Evolutionary conservation across 108 stramenopile genomes (phyloP).

Genomic region (Nannochloropsis gaditana): DNA sequence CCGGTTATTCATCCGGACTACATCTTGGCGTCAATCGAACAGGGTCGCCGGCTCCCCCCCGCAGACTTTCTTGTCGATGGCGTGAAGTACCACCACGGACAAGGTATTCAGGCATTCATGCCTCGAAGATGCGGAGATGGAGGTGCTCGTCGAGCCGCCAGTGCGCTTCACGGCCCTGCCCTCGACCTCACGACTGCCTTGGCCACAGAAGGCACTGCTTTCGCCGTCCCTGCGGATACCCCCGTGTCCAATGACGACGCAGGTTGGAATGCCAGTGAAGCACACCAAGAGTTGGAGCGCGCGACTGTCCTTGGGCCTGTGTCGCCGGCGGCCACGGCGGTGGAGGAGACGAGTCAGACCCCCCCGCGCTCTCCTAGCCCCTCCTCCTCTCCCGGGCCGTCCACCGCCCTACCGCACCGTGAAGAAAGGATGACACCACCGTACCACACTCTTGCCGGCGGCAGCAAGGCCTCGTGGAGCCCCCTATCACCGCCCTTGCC

Average conservation of each 20-base stretch:
- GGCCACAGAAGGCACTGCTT: neutral
- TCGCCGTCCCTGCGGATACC: neutral
- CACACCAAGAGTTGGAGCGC: neutral
- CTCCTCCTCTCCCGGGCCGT: too few relatives aligned
- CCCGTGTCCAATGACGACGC: neutral
- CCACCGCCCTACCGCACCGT: neutral
- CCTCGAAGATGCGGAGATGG: conserved; percentile 28
- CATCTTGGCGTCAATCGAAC: conserved; percentile 62
- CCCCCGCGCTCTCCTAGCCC: neutral
- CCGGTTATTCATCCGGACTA: conserved; percentile 64
- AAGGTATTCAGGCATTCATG: conserved; percentile 70
- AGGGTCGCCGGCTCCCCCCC: conserved; percentile 59
- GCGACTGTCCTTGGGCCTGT: neutral
- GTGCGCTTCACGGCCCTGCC: neutral
- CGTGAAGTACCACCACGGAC: conserved; percentile 38
- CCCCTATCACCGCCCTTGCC: neutral
- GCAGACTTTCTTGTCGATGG: conserved; percentile 62
- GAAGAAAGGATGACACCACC: neutral
- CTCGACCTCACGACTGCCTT: neutral
- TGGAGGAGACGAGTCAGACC: neutral
- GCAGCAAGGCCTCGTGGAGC: neutral
- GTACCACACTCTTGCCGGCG: neutral
- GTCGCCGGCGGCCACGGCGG: neutral
- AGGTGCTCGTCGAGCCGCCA: neutral
- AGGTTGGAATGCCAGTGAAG: neutral